Evolutionary conservation across 495 filamentous ascomycete genomes (phyloP).

Genomic region (Tetracladium setigerum): DNA sequence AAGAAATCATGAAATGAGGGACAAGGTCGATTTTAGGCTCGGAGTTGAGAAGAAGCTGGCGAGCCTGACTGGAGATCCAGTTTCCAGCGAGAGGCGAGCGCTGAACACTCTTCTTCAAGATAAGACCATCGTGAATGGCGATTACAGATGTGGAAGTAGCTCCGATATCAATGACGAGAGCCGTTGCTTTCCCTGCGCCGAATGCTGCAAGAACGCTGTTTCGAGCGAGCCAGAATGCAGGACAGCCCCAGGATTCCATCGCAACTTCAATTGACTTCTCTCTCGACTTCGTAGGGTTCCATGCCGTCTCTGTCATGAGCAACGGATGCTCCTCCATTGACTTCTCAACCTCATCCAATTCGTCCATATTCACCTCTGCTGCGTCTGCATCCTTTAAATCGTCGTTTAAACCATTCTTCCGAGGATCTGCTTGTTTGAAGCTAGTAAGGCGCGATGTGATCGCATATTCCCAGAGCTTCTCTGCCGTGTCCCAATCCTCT

Average conservation of each 20-base stretch:
- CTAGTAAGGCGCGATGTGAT: conserved; percentile 73
- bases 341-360: conserved; percentile 61
- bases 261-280: conserved; percentile 90
- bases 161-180: conserved; percentile 85
- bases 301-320: conserved; percentile 88
- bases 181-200: conserved; percentile 84
- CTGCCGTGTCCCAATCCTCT: conserved; percentile 92
- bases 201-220: conserved; percentile 58
- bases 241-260: conserved; percentile 91
- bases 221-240: conserved; percentile 80
- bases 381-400: conserved; percentile 45
- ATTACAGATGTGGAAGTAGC: conserved; percentile 87
- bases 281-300: conserved; percentile 79
- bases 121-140: conserved; percentile 88
- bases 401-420: conserved; percentile 68
- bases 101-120: conserved; percentile 81
- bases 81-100: conserved; percentile 79
- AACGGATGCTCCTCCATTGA: conserved; percentile 81
- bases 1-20: conserved; percentile 79
- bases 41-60: conserved; percentile 63
- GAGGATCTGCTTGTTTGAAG: conserved; percentile 52
- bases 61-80: conserved; percentile 83
- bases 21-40: conserved; percentile 75
- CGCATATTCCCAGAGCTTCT: conserved; percentile 82
- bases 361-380: conserved; percentile 50